phyloP scores from a whole-genome alignment of 148 eudicot genomes.

The Amaranthus palmeri region DNA sequence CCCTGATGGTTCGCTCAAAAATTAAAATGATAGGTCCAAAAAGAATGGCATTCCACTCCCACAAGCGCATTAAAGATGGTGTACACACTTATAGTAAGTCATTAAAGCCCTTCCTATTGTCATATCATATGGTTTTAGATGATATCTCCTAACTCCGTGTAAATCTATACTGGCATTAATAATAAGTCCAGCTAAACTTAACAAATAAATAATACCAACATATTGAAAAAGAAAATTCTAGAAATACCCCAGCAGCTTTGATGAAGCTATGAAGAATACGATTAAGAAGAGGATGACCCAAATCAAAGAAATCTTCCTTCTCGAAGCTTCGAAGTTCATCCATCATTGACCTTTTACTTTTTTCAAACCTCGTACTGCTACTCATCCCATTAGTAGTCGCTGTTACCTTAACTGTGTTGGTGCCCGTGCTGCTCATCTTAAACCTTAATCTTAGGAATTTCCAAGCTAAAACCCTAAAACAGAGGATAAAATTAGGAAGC shows the following conservation, averaged over 20 bases:
- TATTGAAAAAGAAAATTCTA: neutral
- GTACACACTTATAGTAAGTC: too few species aligned
- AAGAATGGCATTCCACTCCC: too few species aligned
- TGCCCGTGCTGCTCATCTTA: neutral
- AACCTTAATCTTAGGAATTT: neutral
- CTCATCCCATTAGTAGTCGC: neutral
- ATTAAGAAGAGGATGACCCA: constrained; percentile 90
- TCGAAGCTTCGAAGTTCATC: constrained; percentile 57
- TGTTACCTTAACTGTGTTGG: neutral
- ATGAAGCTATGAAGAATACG: constrained; percentile 71
- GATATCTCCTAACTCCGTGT: too few species aligned
- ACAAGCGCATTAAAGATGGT: too few species aligned
- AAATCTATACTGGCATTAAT: too few species aligned
- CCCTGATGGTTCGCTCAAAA: too few species aligned
- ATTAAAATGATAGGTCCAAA: too few species aligned
- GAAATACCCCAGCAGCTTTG: constrained; percentile 75
- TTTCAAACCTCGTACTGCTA: constrained; percentile 34
- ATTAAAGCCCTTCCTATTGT: too few species aligned
- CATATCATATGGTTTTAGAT: too few species aligned
- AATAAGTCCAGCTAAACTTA: too few species aligned
- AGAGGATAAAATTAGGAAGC: too few species aligned
- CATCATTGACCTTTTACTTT: constrained; percentile 37
- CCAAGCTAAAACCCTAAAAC: neutral
- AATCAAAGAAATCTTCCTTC: constrained; percentile 54
- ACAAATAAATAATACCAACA: too few species aligned